Percentiles rank a stretch among this genome's conserved stretches.
phyloP scores from a whole-genome alignment of 1,284 basidiomycete genomes.

The Ceratobasidium sp. region DNA sequence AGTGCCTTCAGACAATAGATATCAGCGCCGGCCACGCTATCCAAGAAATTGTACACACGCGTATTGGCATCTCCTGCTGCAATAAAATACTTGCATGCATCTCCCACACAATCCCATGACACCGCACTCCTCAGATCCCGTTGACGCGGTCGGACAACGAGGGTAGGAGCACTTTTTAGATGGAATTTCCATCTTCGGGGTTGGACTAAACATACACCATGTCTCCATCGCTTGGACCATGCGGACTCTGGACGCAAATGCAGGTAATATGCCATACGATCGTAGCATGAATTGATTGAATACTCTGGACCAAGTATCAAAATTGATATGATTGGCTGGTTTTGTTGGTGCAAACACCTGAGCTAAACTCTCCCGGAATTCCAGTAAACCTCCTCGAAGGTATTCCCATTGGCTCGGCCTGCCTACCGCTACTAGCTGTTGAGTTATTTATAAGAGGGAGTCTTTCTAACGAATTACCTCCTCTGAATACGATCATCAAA shows the following conservation, averaged over 20 bases:
- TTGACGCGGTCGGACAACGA: neutral
- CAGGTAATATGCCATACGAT: neutral
- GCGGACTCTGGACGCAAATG: neutral
- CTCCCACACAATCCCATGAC: neutral
- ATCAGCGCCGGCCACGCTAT: neutral
- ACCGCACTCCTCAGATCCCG: neutral
- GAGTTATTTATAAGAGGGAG: neutral
- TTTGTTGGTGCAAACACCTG: neutral
- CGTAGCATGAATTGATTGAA: neutral
- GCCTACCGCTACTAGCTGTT: neutral
- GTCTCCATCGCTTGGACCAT: neutral
- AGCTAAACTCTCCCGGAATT: neutral
- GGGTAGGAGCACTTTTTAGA: neutral
- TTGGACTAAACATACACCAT: neutral
- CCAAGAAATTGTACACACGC: neutral
- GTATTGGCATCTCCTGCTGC: neutral
- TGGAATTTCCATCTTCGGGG: neutral
- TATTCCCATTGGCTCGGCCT: neutral
- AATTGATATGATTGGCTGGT: neutral
- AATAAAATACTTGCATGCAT: neutral
- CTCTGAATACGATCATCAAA: slow-evolving; percentile 3
- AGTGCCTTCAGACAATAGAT: neutral
- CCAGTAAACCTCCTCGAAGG: neutral
- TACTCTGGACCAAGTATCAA: neutral
- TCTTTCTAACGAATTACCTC: neutral